phyloP scores from a whole-genome alignment of 495 filamentous ascomycete species.

The Penicillium soppii region DNA sequence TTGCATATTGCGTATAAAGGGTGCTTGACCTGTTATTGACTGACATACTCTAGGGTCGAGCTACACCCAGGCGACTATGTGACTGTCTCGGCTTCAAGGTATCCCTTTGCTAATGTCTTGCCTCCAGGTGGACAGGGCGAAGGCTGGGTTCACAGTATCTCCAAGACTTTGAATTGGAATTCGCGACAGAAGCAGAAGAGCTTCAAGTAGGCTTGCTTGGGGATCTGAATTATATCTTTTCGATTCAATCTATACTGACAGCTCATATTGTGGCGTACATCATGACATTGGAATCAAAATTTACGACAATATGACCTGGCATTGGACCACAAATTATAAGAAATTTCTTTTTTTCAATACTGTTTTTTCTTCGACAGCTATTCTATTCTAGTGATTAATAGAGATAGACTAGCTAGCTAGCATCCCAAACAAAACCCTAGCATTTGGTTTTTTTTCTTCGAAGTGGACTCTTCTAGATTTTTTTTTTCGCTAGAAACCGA shows the following conservation, averaged over 20 bases:
- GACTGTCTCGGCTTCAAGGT: conserved; percentile 87
- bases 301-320: conserved; percentile 3
- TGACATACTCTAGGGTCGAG: conserved; percentile 58
- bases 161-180: conserved; percentile 91
- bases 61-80: conserved; percentile 90
- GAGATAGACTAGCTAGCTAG: too few relatives aligned
- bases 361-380: background rate
- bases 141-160: conserved; percentile 93
- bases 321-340: background rate
- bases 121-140: conserved; percentile 70
- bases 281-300: background rate
- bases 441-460: background rate
- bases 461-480: conserved; percentile 4
- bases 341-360: background rate
- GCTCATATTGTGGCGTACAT: background rate
- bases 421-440: background rate
- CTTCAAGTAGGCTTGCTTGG: conserved; percentile 31
- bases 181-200: conserved; percentile 73
- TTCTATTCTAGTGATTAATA: background rate
- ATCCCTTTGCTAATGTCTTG: conserved; percentile 89
- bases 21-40: background rate
- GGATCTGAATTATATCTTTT: background rate
- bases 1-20: too few relatives aligned
- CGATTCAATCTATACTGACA: background rate
- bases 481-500: conserved; percentile 31